phyloP scores from a whole-genome alignment of 768 basidiomycete genomes.

The Gymnopilus junonius region DNA sequence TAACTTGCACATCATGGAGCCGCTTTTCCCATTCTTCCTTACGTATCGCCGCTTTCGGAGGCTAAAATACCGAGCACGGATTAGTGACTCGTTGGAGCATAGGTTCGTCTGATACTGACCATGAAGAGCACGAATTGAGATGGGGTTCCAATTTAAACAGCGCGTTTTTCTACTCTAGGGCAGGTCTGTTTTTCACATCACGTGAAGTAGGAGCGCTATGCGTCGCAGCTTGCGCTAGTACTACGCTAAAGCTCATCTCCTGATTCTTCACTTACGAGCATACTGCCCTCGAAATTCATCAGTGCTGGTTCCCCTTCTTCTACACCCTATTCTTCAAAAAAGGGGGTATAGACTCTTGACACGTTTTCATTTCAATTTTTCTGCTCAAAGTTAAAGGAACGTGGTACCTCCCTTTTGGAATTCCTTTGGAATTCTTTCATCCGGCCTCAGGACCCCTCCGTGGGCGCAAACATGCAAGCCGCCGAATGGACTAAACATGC shows the following conservation, averaged over 20 bases:
- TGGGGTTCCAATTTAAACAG: constrained; percentile 33
- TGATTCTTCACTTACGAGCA: no score
- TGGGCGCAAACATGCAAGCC: neutral
- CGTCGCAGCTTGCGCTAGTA: no score
- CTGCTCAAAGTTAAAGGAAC: neutral
- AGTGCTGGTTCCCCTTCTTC: no score
- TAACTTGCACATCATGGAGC: constrained; percentile 79
- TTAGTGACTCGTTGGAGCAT: constrained; percentile 12
- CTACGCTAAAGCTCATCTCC: no score
- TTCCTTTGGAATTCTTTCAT: neutral
- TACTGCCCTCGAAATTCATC: no score
- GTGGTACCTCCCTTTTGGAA: neutral
- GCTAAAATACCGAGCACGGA: constrained; percentile 23
- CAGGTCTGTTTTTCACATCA: constrained; percentile 24
- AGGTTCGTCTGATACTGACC: constrained; percentile 33
- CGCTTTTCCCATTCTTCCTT: constrained; percentile 88
- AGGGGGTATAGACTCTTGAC: neutral
- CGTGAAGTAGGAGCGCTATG: constrained; percentile 10
- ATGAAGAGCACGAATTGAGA: constrained; percentile 31
- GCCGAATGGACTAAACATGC: neutral
- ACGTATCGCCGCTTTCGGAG: constrained; percentile 65
- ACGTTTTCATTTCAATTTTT: neutral
- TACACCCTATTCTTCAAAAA: neutral
- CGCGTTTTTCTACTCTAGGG: constrained; percentile 35
- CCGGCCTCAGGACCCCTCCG: neutral